Evolutionary conservation across 768 basidiomycete species (phyloP), one percentile per base, ranked within the genome.

Genomic region (Leccinum arenicola): DNA sequence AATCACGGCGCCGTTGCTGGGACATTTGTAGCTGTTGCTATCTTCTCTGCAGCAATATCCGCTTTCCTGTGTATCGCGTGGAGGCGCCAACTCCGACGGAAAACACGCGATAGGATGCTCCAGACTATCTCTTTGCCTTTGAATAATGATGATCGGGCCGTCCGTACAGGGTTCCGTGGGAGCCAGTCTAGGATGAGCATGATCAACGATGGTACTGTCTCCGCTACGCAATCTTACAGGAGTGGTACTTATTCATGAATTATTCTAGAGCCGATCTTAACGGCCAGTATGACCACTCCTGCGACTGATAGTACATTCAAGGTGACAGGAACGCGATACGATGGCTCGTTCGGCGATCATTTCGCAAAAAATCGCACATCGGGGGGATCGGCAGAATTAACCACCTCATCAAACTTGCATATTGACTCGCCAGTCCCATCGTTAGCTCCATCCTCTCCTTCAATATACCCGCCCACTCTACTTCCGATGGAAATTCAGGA

Each of bases 1-100:
- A 86, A 92, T 67, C 84, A 77, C 29, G 84, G 85, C 2, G 86
- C 85, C 10, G 85, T 91, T 4, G 84, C 85, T 2, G 90, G 87
- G 7, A 83, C 86, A n/a, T 92, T 93, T 70, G 78, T 88, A 7
- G 84, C 78, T 11, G 80, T 87, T 47, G 90, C 87, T 7, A 67
- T 93, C 21, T 73, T 80, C 38, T 75, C 79, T 6, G 78, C 82
- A 1, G 78, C 76, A 1, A 61, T 86, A 23, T 63, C 78, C 8
- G 70, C 80, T 9, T 80, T 79, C 9, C 19, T 78, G 80, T 67
- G 67, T 76, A 47, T 72, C 77, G 50, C 57, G 21, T 65, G 65
- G 58, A 58, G 52, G 50, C 74, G 79, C 49, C 80, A 77, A 33
- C 75, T 76, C 9, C 80, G 74, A 51, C 76, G 77, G 45, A 72